Percentiles rank a stretch among this genome's conserved stretches.
Evolutionary conservation across 768 basidiomycete species (phyloP).

Genomic region (Russula lepida): DNA sequence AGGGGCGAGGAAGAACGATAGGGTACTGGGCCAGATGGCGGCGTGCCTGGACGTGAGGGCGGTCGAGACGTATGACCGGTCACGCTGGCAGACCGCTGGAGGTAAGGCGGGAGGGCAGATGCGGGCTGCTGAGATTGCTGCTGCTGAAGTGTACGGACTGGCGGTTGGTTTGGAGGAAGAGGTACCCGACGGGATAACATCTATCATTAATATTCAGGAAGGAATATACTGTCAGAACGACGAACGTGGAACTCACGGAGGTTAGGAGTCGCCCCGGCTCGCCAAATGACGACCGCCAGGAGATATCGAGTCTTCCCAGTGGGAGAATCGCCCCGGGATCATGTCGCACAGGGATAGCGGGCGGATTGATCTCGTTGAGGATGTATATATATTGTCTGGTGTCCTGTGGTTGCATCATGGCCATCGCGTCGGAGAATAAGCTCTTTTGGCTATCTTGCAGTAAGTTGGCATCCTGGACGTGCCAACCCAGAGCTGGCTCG

Average conservation of each 20-base stretch:
- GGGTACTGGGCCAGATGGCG: conserved; percentile 37
- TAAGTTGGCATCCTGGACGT: conserved; percentile 46
- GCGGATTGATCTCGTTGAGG: conserved; percentile 44
- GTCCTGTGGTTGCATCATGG: conserved; percentile 77
- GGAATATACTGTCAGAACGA: neutral
- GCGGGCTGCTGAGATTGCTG: conserved; percentile 36
- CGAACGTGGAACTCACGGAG: conserved; percentile 38
- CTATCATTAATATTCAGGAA: conserved; percentile 21
- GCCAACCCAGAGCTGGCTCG: conserved; percentile 63
- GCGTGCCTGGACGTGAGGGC: conserved; percentile 46
- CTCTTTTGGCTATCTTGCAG: conserved; percentile 26
- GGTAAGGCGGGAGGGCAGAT: conserved; percentile 68
- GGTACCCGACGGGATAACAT: conserved; percentile 80
- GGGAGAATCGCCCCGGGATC: conserved; percentile 66
- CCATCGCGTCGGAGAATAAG: conserved; percentile 53
- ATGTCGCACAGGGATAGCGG: conserved; percentile 40
- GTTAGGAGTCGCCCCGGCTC: conserved; percentile 84
- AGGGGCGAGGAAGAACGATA: conserved; percentile 38
- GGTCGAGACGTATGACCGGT: conserved; percentile 40
- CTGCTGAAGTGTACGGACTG: conserved; percentile 31
- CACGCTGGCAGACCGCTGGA: conserved; percentile 48
- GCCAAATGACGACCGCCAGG: conserved; percentile 79
- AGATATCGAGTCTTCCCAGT: conserved; percentile 81
- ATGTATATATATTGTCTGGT: conserved; percentile 84
- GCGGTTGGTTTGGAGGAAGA: conserved; percentile 31